phyloP scores from a whole-genome alignment of 805 yeast species.

The Tetrapisispora pingtungensis region DNA sequence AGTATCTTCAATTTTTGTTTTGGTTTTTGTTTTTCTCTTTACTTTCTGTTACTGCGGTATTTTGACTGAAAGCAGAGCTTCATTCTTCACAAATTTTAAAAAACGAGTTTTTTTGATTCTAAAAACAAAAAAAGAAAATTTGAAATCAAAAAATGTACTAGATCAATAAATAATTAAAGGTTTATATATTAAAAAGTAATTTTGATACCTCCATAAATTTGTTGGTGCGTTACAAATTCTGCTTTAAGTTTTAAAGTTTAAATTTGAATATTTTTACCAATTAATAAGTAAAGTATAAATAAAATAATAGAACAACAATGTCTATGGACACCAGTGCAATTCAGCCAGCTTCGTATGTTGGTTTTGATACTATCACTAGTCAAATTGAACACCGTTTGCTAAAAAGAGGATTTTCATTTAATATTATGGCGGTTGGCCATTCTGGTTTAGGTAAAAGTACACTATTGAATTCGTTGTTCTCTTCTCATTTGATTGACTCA shows the following conservation, averaged over 20 bases:
- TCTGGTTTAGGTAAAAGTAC: constrained; percentile 95
- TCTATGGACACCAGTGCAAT: constrained; percentile 6
- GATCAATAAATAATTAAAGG: neutral
- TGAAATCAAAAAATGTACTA: no score
- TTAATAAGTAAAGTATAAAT: neutral
- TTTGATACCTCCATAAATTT: no score
- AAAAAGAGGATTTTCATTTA: constrained; percentile 89
- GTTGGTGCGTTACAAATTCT: neutral
- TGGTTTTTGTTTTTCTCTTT: neutral
- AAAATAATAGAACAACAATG: neutral
- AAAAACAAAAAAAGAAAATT: no score
- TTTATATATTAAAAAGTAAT: no score
- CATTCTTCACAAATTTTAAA: no score
- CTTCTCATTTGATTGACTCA: constrained; percentile 66
- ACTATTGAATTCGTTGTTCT: constrained; percentile 78
- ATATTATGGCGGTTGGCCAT: constrained; percentile 86
- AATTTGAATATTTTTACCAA: neutral
- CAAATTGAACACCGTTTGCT: constrained; percentile 89
- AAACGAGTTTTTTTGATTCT: no score
- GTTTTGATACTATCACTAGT: constrained; percentile 90
- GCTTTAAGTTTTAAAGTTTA: neutral
- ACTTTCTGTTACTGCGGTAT: no score
- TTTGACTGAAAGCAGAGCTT: no score
- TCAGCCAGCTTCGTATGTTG: constrained; percentile 74
- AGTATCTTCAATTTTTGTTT: neutral